These are phyloP conservation scores for Coniella vitis DNA, from an alignment of 2,329 filamentous ascomycete species.

Conservation along the genomic window DNA sequence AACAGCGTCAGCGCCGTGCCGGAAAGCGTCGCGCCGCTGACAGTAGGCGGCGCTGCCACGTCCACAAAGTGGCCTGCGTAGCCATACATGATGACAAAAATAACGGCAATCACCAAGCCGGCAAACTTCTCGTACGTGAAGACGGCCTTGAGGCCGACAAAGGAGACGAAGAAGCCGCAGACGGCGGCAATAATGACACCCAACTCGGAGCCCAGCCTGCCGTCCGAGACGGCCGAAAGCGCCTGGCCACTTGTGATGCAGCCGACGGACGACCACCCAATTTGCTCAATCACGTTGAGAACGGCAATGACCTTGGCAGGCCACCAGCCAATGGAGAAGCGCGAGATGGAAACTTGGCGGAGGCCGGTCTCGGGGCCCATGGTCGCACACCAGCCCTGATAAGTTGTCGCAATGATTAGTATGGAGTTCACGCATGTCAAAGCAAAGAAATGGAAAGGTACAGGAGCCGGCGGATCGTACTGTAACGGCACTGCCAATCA, in stretches of 20 bases:
- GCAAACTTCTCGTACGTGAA: constrained; percentile 44
- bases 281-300: constrained; percentile 42
- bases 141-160: constrained; percentile 43
- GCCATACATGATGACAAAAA: constrained; percentile 44
- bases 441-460: not conserved
- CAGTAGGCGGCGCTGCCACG: constrained; percentile 26
- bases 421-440: not conserved
- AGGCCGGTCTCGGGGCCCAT: constrained; percentile 43
- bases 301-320: constrained; percentile 42
- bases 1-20: constrained; percentile 36
- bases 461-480: constrained; percentile 18
- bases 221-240: constrained; percentile 38
- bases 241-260: constrained; percentile 45
- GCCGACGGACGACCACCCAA: constrained; percentile 45
- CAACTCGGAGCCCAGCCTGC: constrained; percentile 39
- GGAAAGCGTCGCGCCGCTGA: constrained; percentile 30
- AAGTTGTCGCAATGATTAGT: not conserved
- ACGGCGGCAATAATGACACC: constrained; percentile 47
- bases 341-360: constrained; percentile 42
- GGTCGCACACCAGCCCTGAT: constrained; percentile 40
- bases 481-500: constrained; percentile 36
- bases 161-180: constrained; percentile 41
- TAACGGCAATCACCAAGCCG: constrained; percentile 39
- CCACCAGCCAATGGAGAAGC: constrained; percentile 45
- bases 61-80: constrained; percentile 36